Evolutionary conservation across 345 rosid species (phyloP), one percentile per base, ranked within the genome.

Genomic region (Brassica rapa): DNA sequence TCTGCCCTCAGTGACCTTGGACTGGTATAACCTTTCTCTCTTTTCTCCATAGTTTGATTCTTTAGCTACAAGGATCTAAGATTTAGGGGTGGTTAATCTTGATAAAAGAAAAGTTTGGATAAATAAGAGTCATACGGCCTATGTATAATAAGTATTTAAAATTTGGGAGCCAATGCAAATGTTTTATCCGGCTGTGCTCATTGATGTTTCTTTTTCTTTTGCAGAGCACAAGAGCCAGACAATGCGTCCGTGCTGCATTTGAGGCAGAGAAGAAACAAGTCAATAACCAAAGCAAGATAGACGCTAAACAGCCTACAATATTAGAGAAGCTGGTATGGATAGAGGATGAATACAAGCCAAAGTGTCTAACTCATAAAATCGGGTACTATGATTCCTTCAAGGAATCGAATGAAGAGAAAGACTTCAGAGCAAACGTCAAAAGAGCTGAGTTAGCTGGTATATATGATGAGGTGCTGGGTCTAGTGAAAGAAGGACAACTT

Each of bases 391-490:
- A 89, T 46, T 82, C 94, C 39, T 89, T 93, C 85, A 88, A 83
- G 82, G 27, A 57, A 15, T 86, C 88, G 7, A 75, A 61, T 14
- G 41, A 67, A 7, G 46, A 66, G 2, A 77, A 74, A 0, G 97
- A 93, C 68, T 93, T 93, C 81, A 10, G 77, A 6, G 94, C 97
- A 24, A 93, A 93, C 73, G 84, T 89, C n/a, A 78, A 0, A 33
- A 93, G 96, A 82, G 91, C 86, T 0, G 86, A 88, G 75, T 84
- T 93, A 67, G 91, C 90, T n/a, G 97, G 93, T n/a, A 74, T 87
- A 25, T 81, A 80, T 82, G 96, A 91, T 71, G 96, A 89, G 80
- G 84, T 87, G 5, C 77, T 91, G 1, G 90, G 89, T 62, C 88
- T 91, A 88, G 43, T 89, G 67, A 89, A 84, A 75, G 84, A 85